Evolutionary conservation across 495 filamentous ascomycete species (phyloP).

Genomic region (Xylaria bambusicola): DNA sequence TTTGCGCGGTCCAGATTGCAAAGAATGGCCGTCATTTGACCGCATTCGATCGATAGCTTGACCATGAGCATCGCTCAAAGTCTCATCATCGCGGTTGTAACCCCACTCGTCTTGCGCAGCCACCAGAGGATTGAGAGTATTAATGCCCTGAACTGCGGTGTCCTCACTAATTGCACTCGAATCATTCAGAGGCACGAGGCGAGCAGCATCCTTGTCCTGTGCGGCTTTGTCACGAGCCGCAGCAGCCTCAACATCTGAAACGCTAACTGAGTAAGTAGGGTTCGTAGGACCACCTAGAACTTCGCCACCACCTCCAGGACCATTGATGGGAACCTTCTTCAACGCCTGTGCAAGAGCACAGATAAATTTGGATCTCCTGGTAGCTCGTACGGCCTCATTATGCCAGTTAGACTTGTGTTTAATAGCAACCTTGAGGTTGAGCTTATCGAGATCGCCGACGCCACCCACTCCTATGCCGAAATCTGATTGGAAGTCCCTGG

Average conservation of each 20-base stretch:
- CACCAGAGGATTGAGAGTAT: constrained; percentile 35
- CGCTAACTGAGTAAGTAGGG: constrained; percentile 72
- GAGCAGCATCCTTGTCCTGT: constrained; percentile 61
- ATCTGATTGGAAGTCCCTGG: constrained; percentile 86
- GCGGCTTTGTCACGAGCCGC: constrained; percentile 60
- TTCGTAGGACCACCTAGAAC: constrained; percentile 67
- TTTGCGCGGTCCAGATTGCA: constrained; percentile 29
- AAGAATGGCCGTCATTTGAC: constrained; percentile 25
- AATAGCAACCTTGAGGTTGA: constrained; percentile 80
- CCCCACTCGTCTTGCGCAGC: constrained; percentile 46
- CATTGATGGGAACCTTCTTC: constrained; percentile 83
- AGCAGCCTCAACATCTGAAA: constrained; percentile 64
- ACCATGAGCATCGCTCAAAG: constrained; percentile 29
- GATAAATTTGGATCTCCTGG: constrained; percentile 93
- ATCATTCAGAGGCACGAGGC: constrained; percentile 54
- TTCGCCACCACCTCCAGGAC: constrained; percentile 71
- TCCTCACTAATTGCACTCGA: constrained; percentile 25
- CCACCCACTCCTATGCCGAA: constrained; percentile 75
- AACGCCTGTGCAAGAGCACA: constrained; percentile 87
- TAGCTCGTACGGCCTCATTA: constrained; percentile 79
- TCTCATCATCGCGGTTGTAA: constrained; percentile 39
- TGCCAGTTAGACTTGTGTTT: constrained; percentile 97
- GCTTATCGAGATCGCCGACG: constrained; percentile 84
- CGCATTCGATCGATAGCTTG: constrained; percentile 26
- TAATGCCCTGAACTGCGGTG: constrained; percentile 41